Conservation (phyloP, 2,329 filamentous ascomycete genomes). For the Aspergillus novoparasiticus region DNA sequence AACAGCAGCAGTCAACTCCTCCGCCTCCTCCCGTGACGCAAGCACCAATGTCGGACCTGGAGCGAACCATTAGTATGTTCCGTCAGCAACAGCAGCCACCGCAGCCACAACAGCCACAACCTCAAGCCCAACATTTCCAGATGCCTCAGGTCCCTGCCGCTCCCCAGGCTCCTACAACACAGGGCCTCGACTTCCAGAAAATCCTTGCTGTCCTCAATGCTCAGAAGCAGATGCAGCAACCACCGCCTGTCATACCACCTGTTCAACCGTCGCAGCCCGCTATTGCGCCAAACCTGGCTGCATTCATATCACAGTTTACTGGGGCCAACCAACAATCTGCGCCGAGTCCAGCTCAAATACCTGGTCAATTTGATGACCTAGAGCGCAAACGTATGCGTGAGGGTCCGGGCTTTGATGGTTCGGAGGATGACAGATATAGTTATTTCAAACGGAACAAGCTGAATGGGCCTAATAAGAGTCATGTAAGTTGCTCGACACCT, state of each 20-base stretch:
- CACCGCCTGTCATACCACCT: slow-evolving; percentile 28
- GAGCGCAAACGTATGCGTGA: slow-evolving; percentile 46
- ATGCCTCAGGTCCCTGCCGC: slow-evolving; percentile 30
- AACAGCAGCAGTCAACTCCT: slow-evolving; percentile 33
- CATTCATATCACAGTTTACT: slow-evolving; percentile 37
- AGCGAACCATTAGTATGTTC: slow-evolving; percentile 45
- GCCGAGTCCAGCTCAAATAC: slow-evolving; percentile 15
- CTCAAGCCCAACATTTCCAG: slow-evolving; percentile 29
- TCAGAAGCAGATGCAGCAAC: slow-evolving; percentile 39
- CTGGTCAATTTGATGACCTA: slow-evolving; percentile 40
- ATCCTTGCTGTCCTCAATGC: slow-evolving; percentile 43
- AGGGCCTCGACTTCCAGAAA: slow-evolving; percentile 40
- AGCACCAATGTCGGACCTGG: slow-evolving; percentile 31
- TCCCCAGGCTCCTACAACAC: slow-evolving; percentile 27
- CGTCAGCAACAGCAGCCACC: slow-evolving; percentile 30
- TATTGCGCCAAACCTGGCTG: slow-evolving; percentile 38
- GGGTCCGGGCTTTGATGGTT: slow-evolving; percentile 33
- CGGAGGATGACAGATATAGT: slow-evolving; percentile 32
- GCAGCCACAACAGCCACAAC: slow-evolving; percentile 28
- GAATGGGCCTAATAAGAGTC: slow-evolving; percentile 39
- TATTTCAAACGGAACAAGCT: slow-evolving; percentile 39
- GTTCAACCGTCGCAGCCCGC: slow-evolving; percentile 29
- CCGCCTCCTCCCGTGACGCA: slow-evolving; percentile 27
- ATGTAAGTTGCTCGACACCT: slow-evolving; percentile 30
- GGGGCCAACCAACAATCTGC: slow-evolving; percentile 27